Evolutionary conservation across 345 rosid genomes (phyloP).

Genomic region (Acer yangbiense): DNA sequence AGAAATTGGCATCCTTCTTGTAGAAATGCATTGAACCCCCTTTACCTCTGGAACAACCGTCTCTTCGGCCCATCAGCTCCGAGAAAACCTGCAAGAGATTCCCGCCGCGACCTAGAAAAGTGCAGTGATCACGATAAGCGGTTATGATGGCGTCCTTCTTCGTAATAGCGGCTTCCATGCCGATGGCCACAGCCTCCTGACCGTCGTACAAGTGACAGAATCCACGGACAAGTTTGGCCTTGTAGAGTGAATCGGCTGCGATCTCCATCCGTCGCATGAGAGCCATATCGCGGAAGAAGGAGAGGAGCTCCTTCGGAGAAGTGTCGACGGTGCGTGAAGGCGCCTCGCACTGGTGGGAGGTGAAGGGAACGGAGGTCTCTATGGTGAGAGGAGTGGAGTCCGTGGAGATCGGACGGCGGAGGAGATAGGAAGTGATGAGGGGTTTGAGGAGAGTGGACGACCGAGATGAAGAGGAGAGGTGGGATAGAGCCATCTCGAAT

Average conservation of each 20-base stretch:
- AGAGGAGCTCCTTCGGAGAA: conserved; percentile 57
- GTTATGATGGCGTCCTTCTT: conserved; percentile 86
- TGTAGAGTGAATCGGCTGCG: conserved; percentile 97
- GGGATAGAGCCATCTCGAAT: conserved; percentile 74
- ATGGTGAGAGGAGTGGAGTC: conserved; percentile 67
- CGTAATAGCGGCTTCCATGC: conserved; percentile 94
- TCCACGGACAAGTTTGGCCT: conserved; percentile 96
- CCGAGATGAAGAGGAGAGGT: conserved; percentile 35
- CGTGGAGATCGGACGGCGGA: conserved; percentile 72
- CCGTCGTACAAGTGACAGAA: conserved; percentile 99
- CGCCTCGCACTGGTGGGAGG: conserved; percentile 75
- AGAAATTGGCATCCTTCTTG: conserved; percentile 77
- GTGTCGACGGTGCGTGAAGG: conserved; percentile 88
- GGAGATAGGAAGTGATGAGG: conserved; percentile 30
- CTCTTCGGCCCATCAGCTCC: conserved; percentile 94
- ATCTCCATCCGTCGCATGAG: conserved; percentile 94
- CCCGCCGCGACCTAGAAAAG: conserved; percentile 83
- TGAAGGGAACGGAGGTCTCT: conserved; percentile 91
- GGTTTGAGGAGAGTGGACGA: conserved; percentile 41
- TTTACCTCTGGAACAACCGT: conserved; percentile 84
- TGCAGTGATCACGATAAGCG: conserved; percentile 92
- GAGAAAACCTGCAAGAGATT: conserved; percentile 67
- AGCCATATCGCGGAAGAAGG: conserved; percentile 86
- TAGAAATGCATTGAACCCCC: conserved; percentile 99
- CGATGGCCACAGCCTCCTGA: conserved; percentile 91